Evolutionary conservation across 352 stramenopile genomes (phyloP).

Genomic region (Phytophthora colocasiae): DNA sequence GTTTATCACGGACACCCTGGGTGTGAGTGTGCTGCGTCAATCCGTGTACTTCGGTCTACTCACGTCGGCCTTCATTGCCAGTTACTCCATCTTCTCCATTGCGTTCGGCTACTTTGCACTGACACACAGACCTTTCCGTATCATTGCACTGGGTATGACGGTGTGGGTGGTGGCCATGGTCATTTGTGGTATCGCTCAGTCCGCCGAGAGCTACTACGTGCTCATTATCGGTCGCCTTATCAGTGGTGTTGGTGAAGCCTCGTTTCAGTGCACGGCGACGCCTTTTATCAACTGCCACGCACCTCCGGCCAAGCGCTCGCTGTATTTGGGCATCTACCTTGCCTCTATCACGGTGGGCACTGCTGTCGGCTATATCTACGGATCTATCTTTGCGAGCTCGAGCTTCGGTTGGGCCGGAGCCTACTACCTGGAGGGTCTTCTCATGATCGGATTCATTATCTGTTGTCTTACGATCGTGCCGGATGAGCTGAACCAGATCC

Average conservation of each 20-base stretch:
- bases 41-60: conserved; percentile 89
- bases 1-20: conserved; percentile 89
- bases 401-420: conserved; percentile 77
- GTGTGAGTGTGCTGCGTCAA: conserved; percentile 65
- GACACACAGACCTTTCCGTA: conserved; percentile 87
- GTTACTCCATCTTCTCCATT: conserved; percentile 92
- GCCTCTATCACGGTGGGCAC: conserved; percentile 93
- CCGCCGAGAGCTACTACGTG: conserved; percentile 87
- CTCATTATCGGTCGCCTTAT: conserved; percentile 90
- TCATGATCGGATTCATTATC: conserved; percentile 85
- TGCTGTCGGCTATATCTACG: conserved; percentile 92
- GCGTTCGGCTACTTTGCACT: conserved; percentile 93
- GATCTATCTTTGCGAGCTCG: conserved; percentile 68
- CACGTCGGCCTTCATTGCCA: conserved; percentile 95
- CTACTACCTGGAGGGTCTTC: conserved; percentile 87
- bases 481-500: conserved; percentile 61
- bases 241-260: conserved; percentile 91
- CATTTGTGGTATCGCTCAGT: conserved; percentile 84
- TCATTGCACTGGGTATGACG: conserved; percentile 90
- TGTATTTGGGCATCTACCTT: conserved; percentile 94
- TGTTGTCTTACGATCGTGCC: conserved; percentile 70
- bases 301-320: conserved; percentile 62
- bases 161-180: conserved; percentile 92
- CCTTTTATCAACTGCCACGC: conserved; percentile 94
- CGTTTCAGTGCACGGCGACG: conserved; percentile 93